Evolutionary conservation across 306 rosid species (phyloP).

Genomic region (Heteromeles arbutifolia): DNA sequence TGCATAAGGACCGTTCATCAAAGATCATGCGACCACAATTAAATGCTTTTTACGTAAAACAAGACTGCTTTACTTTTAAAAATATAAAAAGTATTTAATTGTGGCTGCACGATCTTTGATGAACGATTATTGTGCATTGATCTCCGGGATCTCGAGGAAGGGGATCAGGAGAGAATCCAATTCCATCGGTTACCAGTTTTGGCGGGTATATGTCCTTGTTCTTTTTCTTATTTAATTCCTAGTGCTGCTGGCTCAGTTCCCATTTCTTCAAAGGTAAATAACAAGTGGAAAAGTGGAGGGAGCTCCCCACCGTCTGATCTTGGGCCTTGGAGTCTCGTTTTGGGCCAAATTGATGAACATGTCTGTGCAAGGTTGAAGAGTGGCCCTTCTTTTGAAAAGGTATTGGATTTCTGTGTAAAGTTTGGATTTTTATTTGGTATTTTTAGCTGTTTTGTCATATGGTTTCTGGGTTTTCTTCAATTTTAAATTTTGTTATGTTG

Average conservation of each 20-base stretch:
- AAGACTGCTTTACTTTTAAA: too few species aligned
- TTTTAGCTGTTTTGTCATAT: background rate
- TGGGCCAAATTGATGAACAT: slow-evolving; percentile 39
- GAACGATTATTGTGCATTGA: too few species aligned
- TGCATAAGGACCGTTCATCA: too few species aligned
- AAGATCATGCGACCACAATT: too few species aligned
- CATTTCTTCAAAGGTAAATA: background rate
- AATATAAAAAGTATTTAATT: too few species aligned
- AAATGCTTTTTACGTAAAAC: too few species aligned
- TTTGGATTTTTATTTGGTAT: too few species aligned
- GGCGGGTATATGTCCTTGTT: background rate
- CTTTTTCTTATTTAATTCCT: background rate
- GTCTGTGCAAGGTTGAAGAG: slow-evolving; percentile 43
- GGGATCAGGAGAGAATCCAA: too few species aligned
- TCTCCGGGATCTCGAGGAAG: too few species aligned
- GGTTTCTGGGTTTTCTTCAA: background rate
- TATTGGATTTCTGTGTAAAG: slow-evolving; percentile 2
- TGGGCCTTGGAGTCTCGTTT: slow-evolving; percentile 49
- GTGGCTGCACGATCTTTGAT: too few species aligned
- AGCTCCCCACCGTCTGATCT: slow-evolving; percentile 49
- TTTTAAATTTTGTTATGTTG: background rate
- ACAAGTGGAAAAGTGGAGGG: slow-evolving; percentile 22
- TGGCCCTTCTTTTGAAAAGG: slow-evolving; percentile 52
- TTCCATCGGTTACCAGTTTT: slow-evolving; percentile 22
- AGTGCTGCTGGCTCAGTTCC: slow-evolving; percentile 9